Evolutionary conservation across 1,284 basidiomycete species (phyloP).

Genomic region (Cryptococcus jaspeensis): DNA sequence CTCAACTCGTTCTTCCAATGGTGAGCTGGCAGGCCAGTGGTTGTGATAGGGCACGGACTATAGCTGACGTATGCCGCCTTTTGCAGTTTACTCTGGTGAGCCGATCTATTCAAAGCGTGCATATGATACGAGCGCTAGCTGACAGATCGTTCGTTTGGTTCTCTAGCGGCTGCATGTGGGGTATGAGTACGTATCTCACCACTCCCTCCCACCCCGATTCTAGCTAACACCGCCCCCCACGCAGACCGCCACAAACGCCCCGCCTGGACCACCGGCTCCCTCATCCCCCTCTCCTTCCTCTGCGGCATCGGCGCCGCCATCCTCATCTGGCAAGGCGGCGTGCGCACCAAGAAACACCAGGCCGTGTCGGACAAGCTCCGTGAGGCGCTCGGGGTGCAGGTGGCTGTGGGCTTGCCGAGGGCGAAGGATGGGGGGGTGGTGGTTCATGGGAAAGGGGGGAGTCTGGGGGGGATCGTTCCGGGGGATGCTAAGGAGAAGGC

Average conservation of each 20-base stretch:
- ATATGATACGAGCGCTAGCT: too few species aligned
- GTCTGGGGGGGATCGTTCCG: background rate
- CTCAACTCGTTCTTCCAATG: slow-evolving; percentile 76
- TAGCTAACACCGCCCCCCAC: background rate
- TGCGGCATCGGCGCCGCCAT: slow-evolving; percentile 78
- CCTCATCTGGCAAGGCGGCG: slow-evolving; percentile 74
- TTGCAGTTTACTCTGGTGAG: slow-evolving; percentile 19
- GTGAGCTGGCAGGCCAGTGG: too few species aligned
- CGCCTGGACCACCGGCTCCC: slow-evolving; percentile 59
- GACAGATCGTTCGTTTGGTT: slow-evolving; percentile 27
- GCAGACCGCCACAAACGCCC: slow-evolving; percentile 50
- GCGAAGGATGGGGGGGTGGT: background rate
- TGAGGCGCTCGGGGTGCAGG: slow-evolving; percentile 60
- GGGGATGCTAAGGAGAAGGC: background rate
- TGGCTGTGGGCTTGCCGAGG: slow-evolving; percentile 20
- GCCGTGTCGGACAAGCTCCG: slow-evolving; percentile 70
- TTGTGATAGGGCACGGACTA: too few species aligned
- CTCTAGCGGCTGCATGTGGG: slow-evolving; percentile 82
- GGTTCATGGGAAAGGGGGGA: background rate
- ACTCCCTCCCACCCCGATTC: background rate
- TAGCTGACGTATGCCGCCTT: slow-evolving; percentile 1
- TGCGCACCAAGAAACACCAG: slow-evolving; percentile 71
- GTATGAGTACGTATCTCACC: slow-evolving; percentile 54
- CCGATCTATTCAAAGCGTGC: too few species aligned
- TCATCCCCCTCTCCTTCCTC: slow-evolving; percentile 73